Base-by-base conservation (phyloP, 441 rosid species). In the Populus trichocarpa region DNA sequence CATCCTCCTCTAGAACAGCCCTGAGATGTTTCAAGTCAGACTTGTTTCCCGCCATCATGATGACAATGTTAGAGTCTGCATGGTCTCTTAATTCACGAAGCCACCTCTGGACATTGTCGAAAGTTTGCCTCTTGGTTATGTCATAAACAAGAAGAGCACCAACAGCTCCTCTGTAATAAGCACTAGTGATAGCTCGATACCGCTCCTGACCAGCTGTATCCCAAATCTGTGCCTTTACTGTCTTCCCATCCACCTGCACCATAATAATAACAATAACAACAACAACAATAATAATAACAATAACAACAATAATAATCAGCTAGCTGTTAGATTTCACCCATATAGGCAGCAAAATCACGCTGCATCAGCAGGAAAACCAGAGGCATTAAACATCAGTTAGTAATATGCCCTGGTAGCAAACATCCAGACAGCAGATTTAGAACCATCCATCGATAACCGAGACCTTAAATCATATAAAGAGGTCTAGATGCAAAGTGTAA, bases 141-240 rank as follows among this genome's bases (percentile, higher is more conserved):
- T 30, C 32, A 30, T 30, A 30, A 30, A 30, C 32, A 30, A 30
- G 32, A 30, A 30, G 32, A 30, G 99, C 99, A 69, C 97, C 99
- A 4, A 95, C 98, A 70, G 99, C 98, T 40, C 99, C 99, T 88
- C 98, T 88, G 80, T 95, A 95, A 80, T 95, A 95, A 36, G 99
- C 99, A 65, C 98, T 95, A 7, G 99, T 95, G 74, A 95, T 95
- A 1, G 99, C 99, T 57, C 97, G 86, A 78, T 95, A 95, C 77
- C 98, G 85, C 85, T 95, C 99, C 78, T 95, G 99, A 38, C 99
- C 99, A 13, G 99, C 99, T 1, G 99, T 95, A 69, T 95, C 98
- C 99, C 99, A 95, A 36, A 95, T 95, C 89, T 95, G 99, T 6
- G 98, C 99, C 92, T 95, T 95, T 9, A 95, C 91, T 1, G 93